phyloP scores from a whole-genome alignment of 2,329 filamentous ascomycete genomes.

The Pseudohalonectria lignicola region DNA sequence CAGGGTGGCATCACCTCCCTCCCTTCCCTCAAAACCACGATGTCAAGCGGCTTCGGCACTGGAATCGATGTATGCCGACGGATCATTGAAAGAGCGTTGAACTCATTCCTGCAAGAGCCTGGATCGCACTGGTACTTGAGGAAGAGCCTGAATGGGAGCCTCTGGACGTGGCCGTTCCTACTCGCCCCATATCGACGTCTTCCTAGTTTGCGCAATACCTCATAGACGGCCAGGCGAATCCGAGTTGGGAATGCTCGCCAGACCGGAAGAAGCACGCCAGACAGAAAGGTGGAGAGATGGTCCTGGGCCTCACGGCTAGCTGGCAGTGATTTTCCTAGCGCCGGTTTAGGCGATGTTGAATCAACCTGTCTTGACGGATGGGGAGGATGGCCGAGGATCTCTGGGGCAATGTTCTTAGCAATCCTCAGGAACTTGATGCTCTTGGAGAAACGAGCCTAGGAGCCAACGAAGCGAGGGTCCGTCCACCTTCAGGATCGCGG shows the following conservation, averaged over 20 bases:
- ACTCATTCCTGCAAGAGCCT: constrained; percentile 14
- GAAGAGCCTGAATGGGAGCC: constrained; percentile 19
- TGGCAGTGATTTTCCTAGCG: not conserved
- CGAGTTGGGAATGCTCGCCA: constrained; percentile 10
- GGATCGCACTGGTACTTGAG: constrained; percentile 12
- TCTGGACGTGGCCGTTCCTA: constrained; percentile 7
- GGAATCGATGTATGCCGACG: constrained; percentile 15
- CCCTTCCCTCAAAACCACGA: constrained; percentile 5
- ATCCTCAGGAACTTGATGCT: constrained; percentile 16
- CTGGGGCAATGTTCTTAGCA: constrained; percentile 6
- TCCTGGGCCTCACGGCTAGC: not conserved
- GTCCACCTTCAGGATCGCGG: constrained; percentile 13
- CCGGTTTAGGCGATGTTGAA: too few relatives aligned
- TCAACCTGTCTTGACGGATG: not conserved
- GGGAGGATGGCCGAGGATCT: not conserved
- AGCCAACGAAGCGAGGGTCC: constrained; percentile 16
- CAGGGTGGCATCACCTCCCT: constrained; percentile 7
- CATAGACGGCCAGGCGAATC: constrained; percentile 9
- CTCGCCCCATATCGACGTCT: constrained; percentile 10
- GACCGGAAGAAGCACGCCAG: constrained; percentile 4
- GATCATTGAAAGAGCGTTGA: constrained; percentile 15
- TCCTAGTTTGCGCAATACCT: constrained; percentile 10
- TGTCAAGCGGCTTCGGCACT: constrained; percentile 13
- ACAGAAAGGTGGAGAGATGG: not conserved
- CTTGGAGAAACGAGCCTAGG: constrained; percentile 14